Base-by-base conservation (phyloP, 495 filamentous ascomycete genomes). In the Chaetomium fimeti region DNA sequence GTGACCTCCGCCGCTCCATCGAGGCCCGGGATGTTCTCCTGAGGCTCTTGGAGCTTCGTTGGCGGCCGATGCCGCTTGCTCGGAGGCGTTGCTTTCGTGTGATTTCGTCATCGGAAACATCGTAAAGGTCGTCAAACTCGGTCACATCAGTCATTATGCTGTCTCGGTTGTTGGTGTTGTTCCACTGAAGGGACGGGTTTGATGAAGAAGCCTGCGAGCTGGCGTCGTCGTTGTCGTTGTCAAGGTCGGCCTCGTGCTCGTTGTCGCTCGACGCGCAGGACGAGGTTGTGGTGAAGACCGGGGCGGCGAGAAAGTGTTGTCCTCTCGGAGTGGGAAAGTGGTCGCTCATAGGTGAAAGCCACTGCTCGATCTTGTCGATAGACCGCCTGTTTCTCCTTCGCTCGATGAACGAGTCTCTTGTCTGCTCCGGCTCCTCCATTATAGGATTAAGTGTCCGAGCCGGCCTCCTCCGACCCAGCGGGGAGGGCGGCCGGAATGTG, bases 61-160 rank as follows among this genome's bases (percentile, higher is more conserved):
- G 71, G 25, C 76, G 75, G 54, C 67, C 40, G 49, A 76, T 74
- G 12, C 74, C 74, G 61, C 73, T 78, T 15, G 76, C 67, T 60
- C 70, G 68, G 42, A 72, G 68, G 51, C 63, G 71, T 40, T 67
- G 63, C 66, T 75, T 74, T 48, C 71, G 71, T 42, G 63, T 66
- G 29, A 63, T 63, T 57, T 80, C 78, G 7, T 88, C 84, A 51
- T 95, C 91, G 59, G 89, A 91, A 38, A 90, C 82, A 73, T 96
- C 91, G 69, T 96, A 95, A 24, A 97, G 76, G 63, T 94, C 91
- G 71, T 94, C 91, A 71, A 92, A 93, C 38, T 89, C 87, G 66
- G 82, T 85, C 48, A 75, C 81, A 55, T 84, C 79, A 52, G 82
- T 85, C 61, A 79, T 78, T 51, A 79, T 79, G 65, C 82, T 85